Evolutionary conservation across 306 rosid genomes (phyloP), one percentile per base, ranked within the genome.

Genomic region (Prinsepia uniflora): DNA sequence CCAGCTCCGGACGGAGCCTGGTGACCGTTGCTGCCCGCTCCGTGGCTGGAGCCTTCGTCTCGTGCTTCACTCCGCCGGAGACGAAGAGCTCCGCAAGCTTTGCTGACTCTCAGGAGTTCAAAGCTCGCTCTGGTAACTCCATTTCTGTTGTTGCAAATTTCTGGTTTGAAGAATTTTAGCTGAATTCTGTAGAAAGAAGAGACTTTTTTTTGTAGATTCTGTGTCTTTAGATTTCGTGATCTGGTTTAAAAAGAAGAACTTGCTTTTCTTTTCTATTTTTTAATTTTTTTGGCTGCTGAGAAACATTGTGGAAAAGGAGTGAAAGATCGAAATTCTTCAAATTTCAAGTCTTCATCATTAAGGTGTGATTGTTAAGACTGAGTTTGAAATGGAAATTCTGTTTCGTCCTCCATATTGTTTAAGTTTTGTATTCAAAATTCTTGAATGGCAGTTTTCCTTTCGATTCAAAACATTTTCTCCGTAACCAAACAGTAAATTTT

Each of bases 51-150:
- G 68, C 80, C 17, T 89, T 95, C 49, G 43, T 76, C 12, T 58
- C 83, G 9, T 91, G 99, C 85, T 89, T 95, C 79, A 76, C 89
- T 2, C 91, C 96, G 17, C 96, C 97, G 74, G 88, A 86, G 36
- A n/a, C 66, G 5, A 81, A 54, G 39, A 81, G 19, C 68, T 84
- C 92, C 40, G 70, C 20, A 72, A 79, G 80, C 65, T 6, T 80
- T 47, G 78, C 55, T 1, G 86, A 81, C 65, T 80, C 90, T 41
- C 86, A 56, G 20, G 88, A 87, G 24, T 88, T 75, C 70, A 89
- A 60, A 67, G 62, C 88, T 81, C 50, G 80, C 1, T 81, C 86
- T 6, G 88, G 91, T 91, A 67, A 78, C 7, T 57, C 53, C 10
- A 0, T 9, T 63, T 8, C 15, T 36, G 48, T 39, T 3, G 36